Evolutionary conservation across 108 stramenopile species (phyloP).

Genomic region (Aurantiochytrium sp.): DNA sequence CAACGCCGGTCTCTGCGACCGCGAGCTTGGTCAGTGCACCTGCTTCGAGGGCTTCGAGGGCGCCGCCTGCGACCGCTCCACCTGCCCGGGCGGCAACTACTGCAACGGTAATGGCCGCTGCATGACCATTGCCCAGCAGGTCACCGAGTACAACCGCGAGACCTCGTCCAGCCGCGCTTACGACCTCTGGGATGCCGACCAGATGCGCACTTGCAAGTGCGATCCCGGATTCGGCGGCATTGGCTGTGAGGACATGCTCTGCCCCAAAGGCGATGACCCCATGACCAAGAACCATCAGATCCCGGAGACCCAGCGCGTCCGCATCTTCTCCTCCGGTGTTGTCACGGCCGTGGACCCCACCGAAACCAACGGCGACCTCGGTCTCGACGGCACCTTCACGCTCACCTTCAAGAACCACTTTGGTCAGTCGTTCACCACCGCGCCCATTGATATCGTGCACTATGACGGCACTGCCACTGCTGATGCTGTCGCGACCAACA

Average conservation of each 20-base stretch:
- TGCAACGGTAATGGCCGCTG: conserved; percentile 68
- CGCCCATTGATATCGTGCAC: not conserved
- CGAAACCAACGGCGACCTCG: not conserved
- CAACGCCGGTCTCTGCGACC: conserved; percentile 67
- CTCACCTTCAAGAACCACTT: not conserved
- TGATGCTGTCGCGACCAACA: not conserved
- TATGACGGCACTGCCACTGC: not conserved
- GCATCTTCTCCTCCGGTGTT: not conserved
- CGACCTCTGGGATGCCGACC: conserved; percentile 67
- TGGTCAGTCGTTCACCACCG: not conserved
- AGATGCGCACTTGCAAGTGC: conserved; percentile 64
- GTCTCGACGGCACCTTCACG: not conserved
- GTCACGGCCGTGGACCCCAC: not conserved
- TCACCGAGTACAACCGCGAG: conserved; percentile 44
- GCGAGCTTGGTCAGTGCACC: conserved; percentile 61
- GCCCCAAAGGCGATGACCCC: conserved; percentile 70
- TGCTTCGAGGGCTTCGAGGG: conserved; percentile 79
- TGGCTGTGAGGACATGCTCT: conserved; percentile 58
- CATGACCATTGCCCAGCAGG: conserved; percentile 61
- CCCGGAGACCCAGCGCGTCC: not conserved
- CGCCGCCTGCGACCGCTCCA: conserved; percentile 68
- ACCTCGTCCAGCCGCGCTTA: conserved; percentile 59
- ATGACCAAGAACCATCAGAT: conserved; percentile 28
- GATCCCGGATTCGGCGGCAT: conserved; percentile 68
- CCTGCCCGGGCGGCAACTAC: conserved; percentile 57